These are phyloP conservation scores for Umbelopsis ramanniana DNA, from an alignment of 192 early-diverging fungal genomes.

Conservation along the genomic window DNA sequence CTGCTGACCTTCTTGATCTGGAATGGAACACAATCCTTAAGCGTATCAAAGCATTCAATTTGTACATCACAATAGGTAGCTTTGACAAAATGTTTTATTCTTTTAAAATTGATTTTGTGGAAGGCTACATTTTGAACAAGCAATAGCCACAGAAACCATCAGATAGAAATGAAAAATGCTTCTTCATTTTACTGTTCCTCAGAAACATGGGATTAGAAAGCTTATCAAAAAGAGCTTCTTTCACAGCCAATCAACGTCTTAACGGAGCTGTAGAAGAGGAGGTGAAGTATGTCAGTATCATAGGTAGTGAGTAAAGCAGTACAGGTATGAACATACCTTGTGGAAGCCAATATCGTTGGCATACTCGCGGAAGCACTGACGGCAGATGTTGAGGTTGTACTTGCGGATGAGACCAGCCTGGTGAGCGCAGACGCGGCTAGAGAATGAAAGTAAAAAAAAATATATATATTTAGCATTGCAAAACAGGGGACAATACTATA, in stretches of 20 bases:
- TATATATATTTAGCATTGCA: neutral
- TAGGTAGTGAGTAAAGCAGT: neutral
- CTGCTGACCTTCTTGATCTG: too few relatives aligned
- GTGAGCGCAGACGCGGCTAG: conserved; percentile 97
- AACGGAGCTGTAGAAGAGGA: conserved; percentile 1
- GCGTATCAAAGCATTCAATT: too few relatives aligned
- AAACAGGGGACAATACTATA: neutral
- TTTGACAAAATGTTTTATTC: conserved; percentile 25
- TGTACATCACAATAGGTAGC: neutral
- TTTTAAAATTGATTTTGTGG: conserved; percentile 20
- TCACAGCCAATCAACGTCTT: conserved; percentile 23
- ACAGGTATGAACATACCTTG: conserved; percentile 73
- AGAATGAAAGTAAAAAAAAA: too few relatives aligned
- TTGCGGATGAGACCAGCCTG: conserved; percentile 99
- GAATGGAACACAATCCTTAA: too few relatives aligned
- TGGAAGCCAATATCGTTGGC: conserved; percentile 97
- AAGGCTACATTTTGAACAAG: conserved; percentile 13
- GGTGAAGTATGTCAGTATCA: too few relatives aligned
- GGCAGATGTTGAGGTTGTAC: conserved; percentile 98
- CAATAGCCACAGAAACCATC: conserved; percentile 10
- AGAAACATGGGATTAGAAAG: conserved; percentile 9
- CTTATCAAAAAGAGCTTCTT: conserved; percentile 17
- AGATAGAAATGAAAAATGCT: conserved; percentile 7
- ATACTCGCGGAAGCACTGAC: conserved; percentile 99
- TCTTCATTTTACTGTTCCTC: neutral